Base-by-base conservation (phyloP, 305 asterid genomes). In the Lippia alba region DNA sequence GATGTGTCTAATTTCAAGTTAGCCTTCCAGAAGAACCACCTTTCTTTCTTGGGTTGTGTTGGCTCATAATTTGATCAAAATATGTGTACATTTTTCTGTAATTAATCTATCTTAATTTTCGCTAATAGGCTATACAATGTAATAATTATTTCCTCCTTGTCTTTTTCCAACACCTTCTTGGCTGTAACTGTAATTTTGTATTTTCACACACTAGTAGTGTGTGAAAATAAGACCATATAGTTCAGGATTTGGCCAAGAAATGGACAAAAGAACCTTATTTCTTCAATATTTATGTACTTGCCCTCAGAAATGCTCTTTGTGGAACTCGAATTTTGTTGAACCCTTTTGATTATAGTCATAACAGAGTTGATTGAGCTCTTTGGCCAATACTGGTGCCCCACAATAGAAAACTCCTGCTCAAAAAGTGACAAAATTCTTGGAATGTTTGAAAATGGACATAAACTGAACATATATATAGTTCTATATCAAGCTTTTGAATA, bases 331-430 rank as follows among this genome's bases (percentile, higher is more conserved):
- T 81, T 89, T 94, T 57, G 99, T 89, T 0, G 92, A 71, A 49
- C 97, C 95, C 81, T 91, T 86, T 75, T 78, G 99, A 56, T 91
- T 85, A 62, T 88, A 91, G 16, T 94, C 97, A 41, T 79, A 81
- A 66, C 97, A 95, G 55, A 89, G 87, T 30, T 94, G 86, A 78
- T 71, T 78, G 59, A 94, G 85, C 63, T 83, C 91, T 74, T 84
- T 89, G 34, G 95, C 89, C 46, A 85, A 83, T 62, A 89, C 88
- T 12, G 97, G 97, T 69, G 91, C 91, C 68, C 99, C 97, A 75
- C 99, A 91, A 75, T 91, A 94, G 87, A 94, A 94, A 64, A 94
- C 97, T 51, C 97, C 99, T 91, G 96, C 74, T 76, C 74, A 64
- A 66, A 51, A 18, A 54, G 49, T 58, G 64, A 24, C 74, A 34